Base-by-base conservation (phyloP, 129 eudicot genomes). In the Saposhnikovia divaricata region DNA sequence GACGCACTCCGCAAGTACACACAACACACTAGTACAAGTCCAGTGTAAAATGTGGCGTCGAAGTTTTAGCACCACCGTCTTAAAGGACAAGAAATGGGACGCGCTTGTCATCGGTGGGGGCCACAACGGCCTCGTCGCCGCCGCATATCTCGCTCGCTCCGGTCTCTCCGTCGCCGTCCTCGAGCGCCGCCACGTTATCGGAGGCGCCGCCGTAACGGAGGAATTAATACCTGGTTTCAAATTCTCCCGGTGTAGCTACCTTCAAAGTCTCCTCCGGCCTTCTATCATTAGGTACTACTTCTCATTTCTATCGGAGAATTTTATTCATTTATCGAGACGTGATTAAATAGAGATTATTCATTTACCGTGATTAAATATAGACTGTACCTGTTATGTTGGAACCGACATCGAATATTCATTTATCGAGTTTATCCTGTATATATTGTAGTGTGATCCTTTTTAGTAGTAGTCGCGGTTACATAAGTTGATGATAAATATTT, bases 151-250 rank as follows among this genome's bases (percentile, higher is more conserved):
- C 61, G 96, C 99, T 66, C 93, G 89, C 68, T 85, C 92, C 51
- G 99, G 99, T 76, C 91, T 92, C 80, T 92, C 97, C 48, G 99
- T 95, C 75, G 99, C 97, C 82, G 97, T 95, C 85, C 96, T 95
- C 44, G 97, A 95, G 82, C 96, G 97, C 80, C 98, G 98, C 83
- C 96, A 92, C 88, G 80, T 95, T 65, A 81, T 95, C 7, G 98
- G 98, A 5, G 98, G 98, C 21, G 99, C 99, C 71, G 97, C 99
- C 79, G 90, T 95, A 61, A 92, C 99, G 27, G 99, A 95, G 87
- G 99, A 95, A 84, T 86, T 90, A 76, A 81, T 95, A 47, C 93
- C 96, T 78, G 97, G 97, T 27, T 95, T 92, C 85, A 95, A 90
- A 85, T 95, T 95, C 82, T 95, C 99, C 8, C 94, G 99, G 11